A percentile compares a stretch with the other conserved stretches of the same genome.
Conservation (phyloP, 495 filamentous ascomycete genomes). For the Neurospora hispaniola region DNA sequence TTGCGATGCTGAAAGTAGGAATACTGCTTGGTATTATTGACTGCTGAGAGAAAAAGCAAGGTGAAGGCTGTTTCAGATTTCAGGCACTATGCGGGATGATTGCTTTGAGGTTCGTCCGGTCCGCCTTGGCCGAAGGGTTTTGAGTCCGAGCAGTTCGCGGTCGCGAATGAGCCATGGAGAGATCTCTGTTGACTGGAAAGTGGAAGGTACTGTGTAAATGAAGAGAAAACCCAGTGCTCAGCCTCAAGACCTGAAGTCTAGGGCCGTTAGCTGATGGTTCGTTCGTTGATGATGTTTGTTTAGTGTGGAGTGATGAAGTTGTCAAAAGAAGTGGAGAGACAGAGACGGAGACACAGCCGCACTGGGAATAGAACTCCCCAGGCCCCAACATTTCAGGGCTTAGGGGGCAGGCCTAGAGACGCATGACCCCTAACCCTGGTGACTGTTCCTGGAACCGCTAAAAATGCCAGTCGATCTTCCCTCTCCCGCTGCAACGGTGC, state of each 20-base stretch:
- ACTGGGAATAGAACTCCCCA: constrained; percentile 8
- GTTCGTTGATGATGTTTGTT: background rate
- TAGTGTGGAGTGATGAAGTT: background rate
- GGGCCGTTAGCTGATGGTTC: constrained; percentile 2
- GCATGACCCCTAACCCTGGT: background rate
- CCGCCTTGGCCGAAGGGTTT: constrained; percentile 1
- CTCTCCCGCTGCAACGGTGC: background rate
- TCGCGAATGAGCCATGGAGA: constrained; percentile 15
- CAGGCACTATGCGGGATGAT: background rate
- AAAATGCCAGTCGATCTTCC: background rate
- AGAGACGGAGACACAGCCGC: constrained; percentile 11
- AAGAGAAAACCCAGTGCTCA: background rate
- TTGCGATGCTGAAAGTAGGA: background rate
- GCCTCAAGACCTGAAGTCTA: background rate
- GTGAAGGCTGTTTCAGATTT: background rate
- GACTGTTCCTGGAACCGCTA: background rate
- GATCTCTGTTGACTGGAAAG: constrained; percentile 22
- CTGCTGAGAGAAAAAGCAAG: background rate
- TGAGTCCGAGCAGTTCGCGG: background rate
- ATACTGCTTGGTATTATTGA: background rate
- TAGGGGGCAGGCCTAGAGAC: background rate
- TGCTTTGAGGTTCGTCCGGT: background rate
- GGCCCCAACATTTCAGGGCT: constrained; percentile 2
- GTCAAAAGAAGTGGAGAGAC: background rate
- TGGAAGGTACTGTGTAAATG: background rate